A percentile compares a stretch with the other conserved stretches of the same genome.
Conservation (phyloP, 1,284 basidiomycete genomes). For the Trichosporon ovoides region DNA sequence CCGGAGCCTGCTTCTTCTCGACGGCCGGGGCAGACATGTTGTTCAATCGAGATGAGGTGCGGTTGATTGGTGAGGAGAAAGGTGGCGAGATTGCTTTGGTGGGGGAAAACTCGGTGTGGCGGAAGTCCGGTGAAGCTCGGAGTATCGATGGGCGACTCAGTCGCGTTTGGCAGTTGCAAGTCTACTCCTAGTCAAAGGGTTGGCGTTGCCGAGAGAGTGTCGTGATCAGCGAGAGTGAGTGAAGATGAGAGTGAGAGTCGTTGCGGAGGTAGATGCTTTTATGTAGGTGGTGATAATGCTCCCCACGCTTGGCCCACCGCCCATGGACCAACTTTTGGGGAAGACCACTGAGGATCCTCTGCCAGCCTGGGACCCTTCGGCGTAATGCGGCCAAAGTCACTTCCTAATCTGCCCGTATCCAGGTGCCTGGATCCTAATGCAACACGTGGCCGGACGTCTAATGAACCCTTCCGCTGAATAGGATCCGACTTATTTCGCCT, state of each 20-base stretch:
- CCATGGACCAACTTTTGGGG: slow-evolving; percentile 4
- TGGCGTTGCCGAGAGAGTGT: neutral
- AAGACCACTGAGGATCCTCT: neutral
- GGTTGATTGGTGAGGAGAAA: too few relatives aligned
- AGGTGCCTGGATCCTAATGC: neutral
- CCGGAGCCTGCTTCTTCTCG: neutral
- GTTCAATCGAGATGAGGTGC: too few relatives aligned
- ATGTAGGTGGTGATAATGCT: neutral
- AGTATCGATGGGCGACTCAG: neutral
- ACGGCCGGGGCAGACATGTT: neutral
- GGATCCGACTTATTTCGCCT: too few relatives aligned
- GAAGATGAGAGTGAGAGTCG: neutral
- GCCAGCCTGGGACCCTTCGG: neutral
- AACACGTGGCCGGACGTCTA: neutral
- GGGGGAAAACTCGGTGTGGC: neutral
- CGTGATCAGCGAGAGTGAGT: slow-evolving; percentile 2
- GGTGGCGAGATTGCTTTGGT: neutral
- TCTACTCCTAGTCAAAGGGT: slow-evolving; percentile 2
- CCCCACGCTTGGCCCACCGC: slow-evolving; percentile 4
- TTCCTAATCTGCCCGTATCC: neutral
- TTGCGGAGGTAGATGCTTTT: neutral
- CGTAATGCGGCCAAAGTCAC: slow-evolving; percentile 2
- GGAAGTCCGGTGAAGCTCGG: neutral
- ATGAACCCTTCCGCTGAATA: too few relatives aligned
- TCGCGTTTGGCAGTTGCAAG: neutral